A percentile compares a stretch with the other conserved stretches of the same genome.
phyloP scores from a whole-genome alignment of 805 yeast genomes.

The Metschnikowia hibisci region DNA sequence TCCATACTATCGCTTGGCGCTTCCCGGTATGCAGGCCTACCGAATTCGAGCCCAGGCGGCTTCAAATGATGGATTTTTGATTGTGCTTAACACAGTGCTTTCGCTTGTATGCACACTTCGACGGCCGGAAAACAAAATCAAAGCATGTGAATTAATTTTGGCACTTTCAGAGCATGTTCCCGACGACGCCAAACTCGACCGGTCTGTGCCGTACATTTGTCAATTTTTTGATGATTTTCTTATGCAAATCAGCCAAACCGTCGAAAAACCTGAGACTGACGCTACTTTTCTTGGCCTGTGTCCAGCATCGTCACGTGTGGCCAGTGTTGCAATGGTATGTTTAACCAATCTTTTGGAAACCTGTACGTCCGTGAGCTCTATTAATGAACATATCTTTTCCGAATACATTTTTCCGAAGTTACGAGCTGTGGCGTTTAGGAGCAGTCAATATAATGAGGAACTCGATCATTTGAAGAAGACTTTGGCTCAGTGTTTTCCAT shows the following conservation, averaged over 20 bases:
- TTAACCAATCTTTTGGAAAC: conserved; percentile 64
- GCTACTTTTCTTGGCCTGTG: conserved; percentile 5
- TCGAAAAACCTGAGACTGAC: background rate
- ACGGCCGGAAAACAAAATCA: conserved; percentile 54
- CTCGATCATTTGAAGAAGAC: conserved; percentile 46
- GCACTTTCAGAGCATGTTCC: conserved; percentile 71
- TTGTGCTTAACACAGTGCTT: conserved; percentile 54
- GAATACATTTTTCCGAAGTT: conserved; percentile 80
- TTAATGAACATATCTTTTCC: conserved; percentile 72
- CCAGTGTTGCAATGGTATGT: conserved; percentile 58
- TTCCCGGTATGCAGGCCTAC: conserved; percentile 52
- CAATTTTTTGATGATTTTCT: conserved; percentile 62
- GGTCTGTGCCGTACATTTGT: conserved; percentile 78
- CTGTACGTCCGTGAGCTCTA: conserved; percentile 63
- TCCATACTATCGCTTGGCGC: conserved; percentile 38
- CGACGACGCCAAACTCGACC: conserved; percentile 82
- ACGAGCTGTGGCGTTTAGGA: conserved; percentile 21
- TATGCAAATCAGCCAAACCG: conserved; percentile 1
- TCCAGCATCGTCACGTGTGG: conserved; percentile 53
- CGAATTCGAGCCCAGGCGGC: conserved; percentile 31
- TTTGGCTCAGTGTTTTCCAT: conserved; percentile 71
- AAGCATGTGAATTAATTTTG: conserved; percentile 72
- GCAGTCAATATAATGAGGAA: conserved; percentile 27
- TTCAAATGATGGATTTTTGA: conserved; percentile 24
- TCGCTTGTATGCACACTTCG: conserved; percentile 60